Conservation (phyloP, 805 yeast genomes). For the Sugiyamaella valdiviana region DNA sequence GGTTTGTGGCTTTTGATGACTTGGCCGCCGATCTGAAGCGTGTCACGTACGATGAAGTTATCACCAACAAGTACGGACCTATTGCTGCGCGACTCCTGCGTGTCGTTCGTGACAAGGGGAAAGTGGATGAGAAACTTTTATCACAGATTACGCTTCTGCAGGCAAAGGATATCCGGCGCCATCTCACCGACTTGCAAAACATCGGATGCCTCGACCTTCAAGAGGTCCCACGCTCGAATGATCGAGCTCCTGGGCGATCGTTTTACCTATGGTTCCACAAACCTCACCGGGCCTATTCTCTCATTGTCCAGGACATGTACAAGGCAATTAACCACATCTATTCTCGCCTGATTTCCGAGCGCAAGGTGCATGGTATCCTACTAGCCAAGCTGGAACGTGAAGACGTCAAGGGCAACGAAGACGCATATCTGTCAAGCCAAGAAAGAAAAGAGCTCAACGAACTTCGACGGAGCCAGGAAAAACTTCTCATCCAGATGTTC, state of each 20-base stretch:
- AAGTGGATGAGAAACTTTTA: conserved; percentile 80
- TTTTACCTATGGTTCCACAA: conserved; percentile 74
- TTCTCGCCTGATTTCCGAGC: conserved; percentile 32
- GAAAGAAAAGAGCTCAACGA: conserved; percentile 68
- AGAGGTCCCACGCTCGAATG: conserved; percentile 88
- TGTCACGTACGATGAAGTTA: conserved; percentile 31
- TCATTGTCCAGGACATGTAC: conserved; percentile 44
- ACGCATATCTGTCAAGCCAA: conserved; percentile 61
- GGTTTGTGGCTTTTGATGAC: conserved; percentile 35
- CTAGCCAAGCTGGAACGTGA: conserved; percentile 79
- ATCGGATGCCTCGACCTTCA: conserved; percentile 78
- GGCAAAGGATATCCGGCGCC: conserved; percentile 68
- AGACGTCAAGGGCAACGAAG: conserved; percentile 81
- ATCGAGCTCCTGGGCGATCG: conserved; percentile 85
- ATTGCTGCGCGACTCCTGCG: conserved; percentile 68
- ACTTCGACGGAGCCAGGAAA: conserved; percentile 35
- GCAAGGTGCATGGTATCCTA: conserved; percentile 56
- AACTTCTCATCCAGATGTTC: conserved; percentile 28
- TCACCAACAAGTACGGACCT: conserved; percentile 33
- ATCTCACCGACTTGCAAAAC: conserved; percentile 57
- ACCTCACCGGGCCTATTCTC: conserved; percentile 44
- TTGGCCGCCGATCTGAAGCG: conserved; percentile 26
- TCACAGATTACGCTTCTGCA: conserved; percentile 69
- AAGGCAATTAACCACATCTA: conserved; percentile 43
- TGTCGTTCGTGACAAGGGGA: conserved; percentile 60